Evolutionary conservation across 2,329 filamentous ascomycete genomes (phyloP).

Genomic region (Fonsecaea monophora): DNA sequence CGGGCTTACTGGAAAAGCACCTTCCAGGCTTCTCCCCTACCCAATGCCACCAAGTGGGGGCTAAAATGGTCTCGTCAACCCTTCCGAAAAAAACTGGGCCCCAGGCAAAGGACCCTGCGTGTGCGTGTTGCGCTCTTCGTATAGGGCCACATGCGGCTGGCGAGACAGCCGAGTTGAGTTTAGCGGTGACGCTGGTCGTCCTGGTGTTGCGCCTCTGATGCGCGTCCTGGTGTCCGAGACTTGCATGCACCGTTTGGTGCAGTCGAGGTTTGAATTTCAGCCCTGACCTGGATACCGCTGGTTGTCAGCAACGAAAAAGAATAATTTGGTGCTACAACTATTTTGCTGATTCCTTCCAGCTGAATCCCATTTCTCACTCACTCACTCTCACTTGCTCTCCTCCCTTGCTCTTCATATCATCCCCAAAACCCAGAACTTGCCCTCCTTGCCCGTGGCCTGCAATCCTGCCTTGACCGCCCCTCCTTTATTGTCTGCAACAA

Average conservation of each 20-base stretch:
- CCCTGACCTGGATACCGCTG: constrained; percentile 6
- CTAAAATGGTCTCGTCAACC: constrained; percentile 1
- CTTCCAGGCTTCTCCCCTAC: not conserved
- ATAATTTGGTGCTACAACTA: constrained; percentile 11
- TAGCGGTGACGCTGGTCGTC: not conserved
- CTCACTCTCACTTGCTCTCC: not conserved
- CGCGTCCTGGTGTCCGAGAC: constrained; percentile 15
- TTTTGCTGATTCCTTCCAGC: constrained; percentile 2
- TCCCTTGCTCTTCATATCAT: not conserved
- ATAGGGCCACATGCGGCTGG: not conserved
- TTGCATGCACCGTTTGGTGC: not conserved
- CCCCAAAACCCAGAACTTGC: too few relatives aligned
- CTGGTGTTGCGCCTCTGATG: constrained; percentile 17
- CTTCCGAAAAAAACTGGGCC: not conserved
- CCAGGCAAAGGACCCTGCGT: constrained; percentile 13
- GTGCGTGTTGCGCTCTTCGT: constrained; percentile 10
- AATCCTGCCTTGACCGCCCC: constrained; percentile 18
- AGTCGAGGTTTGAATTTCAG: constrained; percentile 23
- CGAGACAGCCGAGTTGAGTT: not conserved
- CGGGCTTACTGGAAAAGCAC: constrained; percentile 10
- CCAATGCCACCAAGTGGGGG: constrained; percentile 9
- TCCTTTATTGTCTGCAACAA: constrained; percentile 25
- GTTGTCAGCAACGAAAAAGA: constrained; percentile 12
- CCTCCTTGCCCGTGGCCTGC: not conserved
- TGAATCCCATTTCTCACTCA: not conserved